phyloP scores from a whole-genome alignment of 2,329 filamentous ascomycete species.

The Xylariaceae sp. region DNA sequence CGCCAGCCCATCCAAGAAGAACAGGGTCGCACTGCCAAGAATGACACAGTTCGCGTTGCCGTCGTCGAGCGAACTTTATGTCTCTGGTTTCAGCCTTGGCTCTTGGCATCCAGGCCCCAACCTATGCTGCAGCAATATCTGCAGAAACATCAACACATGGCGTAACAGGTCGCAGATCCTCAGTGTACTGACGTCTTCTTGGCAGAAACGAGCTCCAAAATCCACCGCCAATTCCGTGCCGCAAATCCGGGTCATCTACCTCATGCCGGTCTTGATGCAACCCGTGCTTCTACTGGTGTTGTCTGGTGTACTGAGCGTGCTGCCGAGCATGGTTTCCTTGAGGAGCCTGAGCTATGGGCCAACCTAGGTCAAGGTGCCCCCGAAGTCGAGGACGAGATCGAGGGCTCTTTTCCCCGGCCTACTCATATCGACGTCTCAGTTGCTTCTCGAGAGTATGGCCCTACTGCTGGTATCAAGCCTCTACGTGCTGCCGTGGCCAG shows the following conservation, averaged over 20 bases:
- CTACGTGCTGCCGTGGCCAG: slow-evolving; percentile 83
- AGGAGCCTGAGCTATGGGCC: slow-evolving; percentile 80
- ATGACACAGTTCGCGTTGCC: slow-evolving; percentile 5
- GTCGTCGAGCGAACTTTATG: slow-evolving; percentile 4
- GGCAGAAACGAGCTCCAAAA: slow-evolving; percentile 74
- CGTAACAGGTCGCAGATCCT: slow-evolving; percentile 6
- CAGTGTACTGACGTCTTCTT: slow-evolving; percentile 22
- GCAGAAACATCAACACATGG: slow-evolving; percentile 2
- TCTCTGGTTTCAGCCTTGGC: slow-evolving; percentile 23
- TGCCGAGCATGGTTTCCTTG: slow-evolving; percentile 80
- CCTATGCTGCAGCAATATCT: neutral
- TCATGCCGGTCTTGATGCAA: slow-evolving; percentile 86
- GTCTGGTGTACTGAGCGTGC: slow-evolving; percentile 90
- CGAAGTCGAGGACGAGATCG: slow-evolving; percentile 89
- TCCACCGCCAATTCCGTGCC: slow-evolving; percentile 83
- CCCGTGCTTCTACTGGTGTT: slow-evolving; percentile 84
- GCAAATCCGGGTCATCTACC: slow-evolving; percentile 88
- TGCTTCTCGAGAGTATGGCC: slow-evolving; percentile 82
- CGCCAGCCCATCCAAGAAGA: slow-evolving; percentile 3
- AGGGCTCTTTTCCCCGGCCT: slow-evolving; percentile 82
- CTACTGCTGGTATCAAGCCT: slow-evolving; percentile 89
- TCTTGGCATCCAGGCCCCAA: slow-evolving; percentile 23
- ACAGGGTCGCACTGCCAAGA: slow-evolving; percentile 21
- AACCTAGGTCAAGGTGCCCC: slow-evolving; percentile 93
- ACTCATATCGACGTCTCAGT: slow-evolving; percentile 72